Base-by-base conservation (phyloP, 176 grass and related monocot genomes). In the Microstegium vimineum region DNA sequence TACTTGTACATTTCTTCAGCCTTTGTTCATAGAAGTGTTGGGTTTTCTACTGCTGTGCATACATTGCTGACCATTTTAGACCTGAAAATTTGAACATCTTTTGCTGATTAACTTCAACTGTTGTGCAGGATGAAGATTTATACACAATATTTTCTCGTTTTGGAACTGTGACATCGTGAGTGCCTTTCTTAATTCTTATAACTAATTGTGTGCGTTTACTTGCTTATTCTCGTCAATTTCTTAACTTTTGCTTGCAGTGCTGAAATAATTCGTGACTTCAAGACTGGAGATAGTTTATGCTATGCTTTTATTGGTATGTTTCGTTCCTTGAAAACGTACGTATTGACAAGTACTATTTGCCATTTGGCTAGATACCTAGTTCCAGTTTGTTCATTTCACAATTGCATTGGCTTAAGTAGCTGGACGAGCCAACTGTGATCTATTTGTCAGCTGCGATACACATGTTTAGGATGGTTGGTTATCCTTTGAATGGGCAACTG, bases 101-200 rank as follows among this genome's bases (percentile, higher is more conserved):
- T 76, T 80, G 4, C 52, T 85, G 20, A 65, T 8, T 22, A 60
- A 67, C 11, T 82, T 43, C 17, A 27, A 27, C 71, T 1, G 43
- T 81, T 88, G 78, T 84, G 33, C 81, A 95, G 93, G 96, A 98
- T 87, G 96, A 98, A 81, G 95, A 98, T 87, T 80, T 98, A 60
- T 93, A 90, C 57, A 98, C 96, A 41, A 98, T 98, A 23, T 98
- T 98, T 81, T 98, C 96, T 71, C 90, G 91, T 73, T 98, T 95
- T 86, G 96, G 96, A 78, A 86, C 80, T 83, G 93, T 98, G 59
- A 98, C 91, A 80, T 91, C 90, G 93, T 98, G 76, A 91, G 93
- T 95, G 76, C 6, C 36, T 82, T 81, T 74, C 20, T n/a, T n/a
- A n/a, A n/a, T n/a, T n/a, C n/a, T 57, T 86, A 62, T 86, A 54